Evolutionary conservation across 495 filamentous ascomycete genomes (phyloP).

Genomic region (Xylaria nigripes): DNA sequence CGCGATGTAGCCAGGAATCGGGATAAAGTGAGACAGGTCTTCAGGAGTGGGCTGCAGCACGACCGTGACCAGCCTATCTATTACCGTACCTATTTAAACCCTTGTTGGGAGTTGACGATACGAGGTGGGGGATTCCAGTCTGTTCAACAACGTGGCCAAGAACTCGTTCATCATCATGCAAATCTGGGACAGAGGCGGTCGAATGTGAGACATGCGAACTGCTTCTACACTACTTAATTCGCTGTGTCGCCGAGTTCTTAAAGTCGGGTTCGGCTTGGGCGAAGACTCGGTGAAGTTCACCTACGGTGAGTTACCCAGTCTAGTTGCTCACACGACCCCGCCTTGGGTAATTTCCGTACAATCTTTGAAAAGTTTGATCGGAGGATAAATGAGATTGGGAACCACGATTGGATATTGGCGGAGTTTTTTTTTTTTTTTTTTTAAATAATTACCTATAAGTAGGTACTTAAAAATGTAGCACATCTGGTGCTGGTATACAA

Average conservation of each 20-base stretch:
- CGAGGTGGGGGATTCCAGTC: background rate
- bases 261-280: slow-evolving; percentile 1
- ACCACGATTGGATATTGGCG: no score
- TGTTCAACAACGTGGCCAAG: background rate
- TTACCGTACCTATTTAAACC: background rate
- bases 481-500: no score
- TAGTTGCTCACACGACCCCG: background rate
- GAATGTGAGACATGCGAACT: background rate
- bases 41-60: background rate
- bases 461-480: no score
- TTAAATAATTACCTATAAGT: no score
- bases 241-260: background rate
- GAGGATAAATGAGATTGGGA: no score
- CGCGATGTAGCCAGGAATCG: background rate
- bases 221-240: background rate
- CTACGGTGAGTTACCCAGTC: background rate
- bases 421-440: no score
- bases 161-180: slow-evolving; percentile 1
- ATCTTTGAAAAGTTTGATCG: no score
- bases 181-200: slow-evolving; percentile 4
- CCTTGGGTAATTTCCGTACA: no score
- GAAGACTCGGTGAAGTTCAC: slow-evolving; percentile 12
- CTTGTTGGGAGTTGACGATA: background rate
- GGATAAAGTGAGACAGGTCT: background rate
- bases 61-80: background rate